phyloP scores from a whole-genome alignment of 352 stramenopile species.

The Phytophthora multivora region DNA sequence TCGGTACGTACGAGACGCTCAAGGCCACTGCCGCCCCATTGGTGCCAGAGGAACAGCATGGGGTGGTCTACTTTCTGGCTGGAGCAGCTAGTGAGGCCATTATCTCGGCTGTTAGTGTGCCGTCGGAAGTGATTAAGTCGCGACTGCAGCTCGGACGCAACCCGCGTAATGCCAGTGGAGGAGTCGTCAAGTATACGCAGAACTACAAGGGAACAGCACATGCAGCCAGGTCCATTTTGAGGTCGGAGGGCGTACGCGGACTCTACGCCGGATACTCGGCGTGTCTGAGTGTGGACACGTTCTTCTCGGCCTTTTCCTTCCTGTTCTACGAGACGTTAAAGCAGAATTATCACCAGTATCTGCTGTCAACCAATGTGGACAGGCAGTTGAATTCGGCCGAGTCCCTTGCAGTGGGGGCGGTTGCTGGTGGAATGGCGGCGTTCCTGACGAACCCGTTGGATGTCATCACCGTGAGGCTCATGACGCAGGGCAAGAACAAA shows the following conservation, averaged over 20 bases:
- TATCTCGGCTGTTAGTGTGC: slow-evolving; percentile 75
- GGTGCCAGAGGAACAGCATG: slow-evolving; percentile 51
- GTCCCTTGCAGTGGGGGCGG: slow-evolving; percentile 58
- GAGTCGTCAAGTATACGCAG: slow-evolving; percentile 64
- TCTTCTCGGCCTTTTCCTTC: slow-evolving; percentile 85
- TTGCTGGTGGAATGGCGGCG: slow-evolving; percentile 64
- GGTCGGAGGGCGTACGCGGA: slow-evolving; percentile 61
- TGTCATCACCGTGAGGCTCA: slow-evolving; percentile 79
- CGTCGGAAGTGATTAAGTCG: slow-evolving; percentile 85
- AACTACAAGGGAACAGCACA: slow-evolving; percentile 77
- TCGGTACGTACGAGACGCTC: slow-evolving; percentile 78
- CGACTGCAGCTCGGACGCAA: slow-evolving; percentile 78
- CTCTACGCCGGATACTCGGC: slow-evolving; percentile 79
- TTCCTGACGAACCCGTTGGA: slow-evolving; percentile 86
- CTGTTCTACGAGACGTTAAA: slow-evolving; percentile 85
- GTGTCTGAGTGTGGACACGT: slow-evolving; percentile 80
- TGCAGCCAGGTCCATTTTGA: slow-evolving; percentile 64
- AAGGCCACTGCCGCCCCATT: slow-evolving; percentile 54
- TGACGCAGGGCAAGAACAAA: slow-evolving; percentile 80
- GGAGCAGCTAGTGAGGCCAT: slow-evolving; percentile 68
- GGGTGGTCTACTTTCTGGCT: slow-evolving; percentile 72
- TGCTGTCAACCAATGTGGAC: slow-evolving; percentile 36
- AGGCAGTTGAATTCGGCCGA: slow-evolving; percentile 53
- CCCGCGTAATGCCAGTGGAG: slow-evolving; percentile 67
- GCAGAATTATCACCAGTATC: slow-evolving; percentile 46